These are phyloP conservation scores for Oryza australiensis DNA, from an alignment of 176 grass and related monocot species.

Conservation along the genomic window DNA sequence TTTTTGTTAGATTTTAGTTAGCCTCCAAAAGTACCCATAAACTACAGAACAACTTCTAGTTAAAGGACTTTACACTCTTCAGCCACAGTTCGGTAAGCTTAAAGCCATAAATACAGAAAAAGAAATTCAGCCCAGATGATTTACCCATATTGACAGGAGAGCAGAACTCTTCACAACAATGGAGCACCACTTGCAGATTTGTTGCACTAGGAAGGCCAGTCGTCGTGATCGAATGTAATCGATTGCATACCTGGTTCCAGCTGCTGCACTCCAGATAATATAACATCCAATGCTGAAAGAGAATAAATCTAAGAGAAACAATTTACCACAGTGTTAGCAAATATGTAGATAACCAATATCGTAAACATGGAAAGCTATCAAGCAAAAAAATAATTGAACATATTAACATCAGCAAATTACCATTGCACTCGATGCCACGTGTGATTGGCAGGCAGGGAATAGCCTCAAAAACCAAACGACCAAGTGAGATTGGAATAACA, in stretches of 20 bases:
- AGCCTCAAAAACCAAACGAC: slow-evolving; percentile 81
- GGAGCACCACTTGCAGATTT: slow-evolving; percentile 85
- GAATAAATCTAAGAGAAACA: slow-evolving; percentile 65
- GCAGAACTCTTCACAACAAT: slow-evolving; percentile 85
- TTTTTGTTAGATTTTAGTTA: slow-evolving; percentile 28
- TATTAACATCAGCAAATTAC: slow-evolving; percentile 55
- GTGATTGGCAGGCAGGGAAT: slow-evolving; percentile 89
- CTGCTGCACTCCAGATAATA: slow-evolving; percentile 75
- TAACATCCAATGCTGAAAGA: slow-evolving; percentile 97
- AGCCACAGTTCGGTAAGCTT: neutral
- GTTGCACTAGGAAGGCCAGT: slow-evolving; percentile 65
- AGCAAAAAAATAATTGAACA: neutral
- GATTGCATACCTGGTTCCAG: slow-evolving; percentile 79
- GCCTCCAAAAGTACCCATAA: neutral
- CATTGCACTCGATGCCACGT: slow-evolving; percentile 96
- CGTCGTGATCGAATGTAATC: slow-evolving; percentile 77
- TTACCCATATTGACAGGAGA: slow-evolving; percentile 95
- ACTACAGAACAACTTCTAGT: neutral
- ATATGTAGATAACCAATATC: neutral
- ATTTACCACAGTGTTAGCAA: slow-evolving; percentile 2
- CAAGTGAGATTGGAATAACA: slow-evolving; percentile 88
- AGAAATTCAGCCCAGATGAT: slow-evolving; percentile 8
- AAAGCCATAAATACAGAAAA: neutral
- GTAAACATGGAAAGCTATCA: neutral
- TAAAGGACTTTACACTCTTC: neutral